Percentiles rank a stretch among this genome's conserved stretches.
phyloP scores from a whole-genome alignment of 441 rosid genomes.

The Metrosideros polymorpha region DNA sequence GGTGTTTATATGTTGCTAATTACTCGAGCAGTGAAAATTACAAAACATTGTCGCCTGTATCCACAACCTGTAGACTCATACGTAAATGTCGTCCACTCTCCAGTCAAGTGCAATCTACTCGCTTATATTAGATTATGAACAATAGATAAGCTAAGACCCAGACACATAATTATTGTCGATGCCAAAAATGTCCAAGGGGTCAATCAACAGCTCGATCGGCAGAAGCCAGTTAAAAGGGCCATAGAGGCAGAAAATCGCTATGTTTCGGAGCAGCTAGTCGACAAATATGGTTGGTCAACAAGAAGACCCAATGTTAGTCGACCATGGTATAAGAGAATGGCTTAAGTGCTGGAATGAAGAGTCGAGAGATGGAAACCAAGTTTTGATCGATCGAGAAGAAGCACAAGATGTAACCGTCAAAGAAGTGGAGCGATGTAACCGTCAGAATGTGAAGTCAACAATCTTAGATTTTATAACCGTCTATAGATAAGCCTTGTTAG shows the following conservation, averaged over 20 bases:
- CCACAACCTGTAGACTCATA: not conserved
- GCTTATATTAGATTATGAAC: not conserved
- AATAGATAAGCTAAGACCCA: not conserved
- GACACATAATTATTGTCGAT: not conserved
- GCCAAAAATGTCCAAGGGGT: not conserved
- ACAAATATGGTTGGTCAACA: not conserved
- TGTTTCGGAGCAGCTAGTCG: not conserved
- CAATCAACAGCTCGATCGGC: not conserved
- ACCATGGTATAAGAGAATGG: not conserved
- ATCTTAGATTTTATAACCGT: not conserved
- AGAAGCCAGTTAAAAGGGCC: not conserved
- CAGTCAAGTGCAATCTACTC: not conserved
- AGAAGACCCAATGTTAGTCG: not conserved
- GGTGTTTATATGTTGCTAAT: not conserved
- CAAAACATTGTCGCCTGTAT: not conserved
- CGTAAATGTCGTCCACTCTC: not conserved
- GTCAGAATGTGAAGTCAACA: not conserved
- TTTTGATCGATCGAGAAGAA: not conserved
- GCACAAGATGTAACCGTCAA: not conserved
- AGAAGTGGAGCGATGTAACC: not conserved
- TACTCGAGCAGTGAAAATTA: not conserved
- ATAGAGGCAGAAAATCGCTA: not conserved
- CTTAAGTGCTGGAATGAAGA: not conserved
- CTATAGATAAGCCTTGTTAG: not conserved
- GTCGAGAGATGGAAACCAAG: not conserved